Percentiles rank a stretch among this genome's conserved stretches.
Conservation (phyloP, 371 early-diverging fungal species). For the Mortierella sp. region DNA sequence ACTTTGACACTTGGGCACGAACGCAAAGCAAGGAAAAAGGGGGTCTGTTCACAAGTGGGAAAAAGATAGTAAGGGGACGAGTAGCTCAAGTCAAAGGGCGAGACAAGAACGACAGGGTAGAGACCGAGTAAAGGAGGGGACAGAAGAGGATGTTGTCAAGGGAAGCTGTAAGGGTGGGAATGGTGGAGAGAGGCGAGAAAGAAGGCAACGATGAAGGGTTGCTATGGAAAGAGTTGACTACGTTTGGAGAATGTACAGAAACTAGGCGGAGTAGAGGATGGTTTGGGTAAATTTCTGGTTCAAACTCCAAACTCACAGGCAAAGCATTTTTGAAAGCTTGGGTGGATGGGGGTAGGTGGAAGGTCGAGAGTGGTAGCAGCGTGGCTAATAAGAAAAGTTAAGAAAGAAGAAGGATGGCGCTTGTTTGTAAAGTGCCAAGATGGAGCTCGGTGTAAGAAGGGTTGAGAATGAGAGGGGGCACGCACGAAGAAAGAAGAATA, state of each 20-base stretch:
- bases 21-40: background rate
- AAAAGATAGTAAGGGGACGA: too few species aligned
- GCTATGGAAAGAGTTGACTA: constrained; percentile 35
- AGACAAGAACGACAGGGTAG: background rate
- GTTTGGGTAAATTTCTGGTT: constrained; percentile 40
- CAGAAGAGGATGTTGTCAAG: background rate
- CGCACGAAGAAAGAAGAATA: too few species aligned
- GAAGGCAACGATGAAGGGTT: background rate
- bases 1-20: background rate
- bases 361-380: constrained; percentile 23
- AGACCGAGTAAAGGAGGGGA: constrained; percentile 35
- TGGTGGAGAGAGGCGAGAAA: background rate
- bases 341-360: constrained; percentile 35
- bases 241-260: constrained; percentile 60
- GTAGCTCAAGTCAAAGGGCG: constrained; percentile 5
- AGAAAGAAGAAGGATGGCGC: background rate
- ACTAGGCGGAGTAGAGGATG: constrained; percentile 27
- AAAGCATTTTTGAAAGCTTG: constrained; percentile 57
- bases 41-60: constrained; percentile 1
- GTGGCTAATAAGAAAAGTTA: constrained; percentile 16
- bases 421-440: background rate
- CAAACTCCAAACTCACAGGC: constrained; percentile 58
- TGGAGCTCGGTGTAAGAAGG: background rate
- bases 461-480: background rate
- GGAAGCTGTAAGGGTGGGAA: background rate